A percentile compares a stretch with the other conserved stretches of the same genome.
These are phyloP conservation scores for Sclerotinia borealis DNA, from an alignment of 2,329 filamentous ascomycete genomes.

Conservation along the genomic window DNA sequence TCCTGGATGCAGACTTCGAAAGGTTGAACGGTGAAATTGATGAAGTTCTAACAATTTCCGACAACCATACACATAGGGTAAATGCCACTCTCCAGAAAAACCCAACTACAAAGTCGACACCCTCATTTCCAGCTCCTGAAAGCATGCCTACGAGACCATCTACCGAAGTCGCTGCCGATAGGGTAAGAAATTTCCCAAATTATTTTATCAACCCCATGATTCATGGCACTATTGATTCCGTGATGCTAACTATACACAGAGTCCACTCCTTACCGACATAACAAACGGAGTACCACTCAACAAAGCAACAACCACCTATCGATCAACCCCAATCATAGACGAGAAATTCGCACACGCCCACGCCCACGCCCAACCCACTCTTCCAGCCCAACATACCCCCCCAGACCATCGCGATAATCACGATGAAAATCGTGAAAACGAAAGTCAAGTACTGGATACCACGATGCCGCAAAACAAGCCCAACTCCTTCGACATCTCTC, in stretches of 20 bases:
- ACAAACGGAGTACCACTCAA: neutral
- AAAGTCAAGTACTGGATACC: neutral
- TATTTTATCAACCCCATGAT: neutral
- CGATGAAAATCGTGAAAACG: neutral
- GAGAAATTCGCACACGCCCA: neutral
- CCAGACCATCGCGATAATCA: neutral
- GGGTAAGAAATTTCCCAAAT: neutral
- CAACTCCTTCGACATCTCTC: neutral
- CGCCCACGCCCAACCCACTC: neutral
- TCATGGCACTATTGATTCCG: neutral
- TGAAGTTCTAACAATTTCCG: slow-evolving; percentile 28
- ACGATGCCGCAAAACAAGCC: slow-evolving; percentile 9
- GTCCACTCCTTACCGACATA: neutral
- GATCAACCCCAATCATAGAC: neutral
- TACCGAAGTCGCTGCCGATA: neutral
- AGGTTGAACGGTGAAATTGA: slow-evolving; percentile 35
- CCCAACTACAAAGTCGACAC: neutral
- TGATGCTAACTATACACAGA: neutral
- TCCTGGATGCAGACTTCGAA: slow-evolving; percentile 34
- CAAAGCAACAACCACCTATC: neutral
- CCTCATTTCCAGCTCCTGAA: neutral
- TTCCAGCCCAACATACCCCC: neutral
- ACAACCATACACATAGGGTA: slow-evolving; percentile 29
- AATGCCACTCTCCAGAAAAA: slow-evolving; percentile 22
- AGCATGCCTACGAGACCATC: neutral